A percentile compares a stretch with the other conserved stretches of the same genome.
These are phyloP conservation scores for Plasmodium yoelii DNA, from an alignment of 169 alveolate species.

Conservation along the genomic window DNA sequence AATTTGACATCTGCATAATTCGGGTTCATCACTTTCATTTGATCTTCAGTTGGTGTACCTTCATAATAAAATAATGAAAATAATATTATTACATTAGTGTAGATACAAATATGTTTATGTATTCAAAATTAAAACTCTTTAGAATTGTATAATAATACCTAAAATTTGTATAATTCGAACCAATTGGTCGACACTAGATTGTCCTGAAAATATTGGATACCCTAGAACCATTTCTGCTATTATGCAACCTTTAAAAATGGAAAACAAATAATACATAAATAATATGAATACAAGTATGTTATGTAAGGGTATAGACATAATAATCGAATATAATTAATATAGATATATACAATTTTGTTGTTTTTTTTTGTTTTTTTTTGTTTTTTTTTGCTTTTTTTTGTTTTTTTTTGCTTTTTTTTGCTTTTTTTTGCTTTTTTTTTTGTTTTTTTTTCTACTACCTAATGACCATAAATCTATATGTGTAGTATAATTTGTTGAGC, in stretches of 20 bases:
- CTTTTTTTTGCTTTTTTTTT: too few species aligned
- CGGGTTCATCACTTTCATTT: conserved; percentile 96
- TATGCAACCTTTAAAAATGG: conserved; percentile 93
- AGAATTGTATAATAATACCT: conserved; percentile 49
- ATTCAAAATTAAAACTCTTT: background rate
- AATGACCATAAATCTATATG: conserved; percentile 98
- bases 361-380: too few species aligned
- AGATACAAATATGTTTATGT: background rate
- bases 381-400: too few species aligned
- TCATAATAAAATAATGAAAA: conserved; percentile 68
- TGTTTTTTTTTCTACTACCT: conserved; percentile 85
- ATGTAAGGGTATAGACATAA: conserved; percentile 16
- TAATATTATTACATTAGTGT: conserved; percentile 12
- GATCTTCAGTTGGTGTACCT: conserved; percentile 95
- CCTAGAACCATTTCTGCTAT: conserved; percentile 96
- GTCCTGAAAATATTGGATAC: conserved; percentile 97
- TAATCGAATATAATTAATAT: background rate
- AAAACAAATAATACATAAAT: conserved; percentile 74
- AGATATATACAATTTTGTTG: background rate
- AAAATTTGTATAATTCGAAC: conserved; percentile 94
- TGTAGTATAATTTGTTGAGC: conserved; percentile 97
- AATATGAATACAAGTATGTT: conserved; percentile 75
- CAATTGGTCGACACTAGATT: conserved; percentile 95
- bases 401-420: too few species aligned
- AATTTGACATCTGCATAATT: conserved; percentile 93